Conservation (phyloP, 1,284 basidiomycete genomes). For the Somion occarium region DNA sequence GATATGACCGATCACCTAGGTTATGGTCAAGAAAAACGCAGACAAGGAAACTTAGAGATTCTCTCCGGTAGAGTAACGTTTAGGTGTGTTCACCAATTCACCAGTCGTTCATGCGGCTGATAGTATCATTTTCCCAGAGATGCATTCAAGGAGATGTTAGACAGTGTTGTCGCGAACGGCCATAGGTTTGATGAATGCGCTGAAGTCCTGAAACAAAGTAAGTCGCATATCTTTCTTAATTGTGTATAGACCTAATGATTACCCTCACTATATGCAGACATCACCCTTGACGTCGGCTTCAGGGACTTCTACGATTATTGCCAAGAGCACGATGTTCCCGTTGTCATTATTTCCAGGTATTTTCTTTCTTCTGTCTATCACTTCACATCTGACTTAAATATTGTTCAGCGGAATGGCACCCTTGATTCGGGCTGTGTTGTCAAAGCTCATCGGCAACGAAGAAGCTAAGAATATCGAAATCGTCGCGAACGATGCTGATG, state of each 20-base stretch:
- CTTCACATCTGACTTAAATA: constrained; percentile 1
- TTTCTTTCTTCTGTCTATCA: neutral
- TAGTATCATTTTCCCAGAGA: constrained; percentile 44
- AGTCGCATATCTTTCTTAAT: constrained; percentile 9
- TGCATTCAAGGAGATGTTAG: constrained; percentile 75
- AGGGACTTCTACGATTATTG: constrained; percentile 82
- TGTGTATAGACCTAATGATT: neutral
- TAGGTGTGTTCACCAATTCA: constrained; percentile 40
- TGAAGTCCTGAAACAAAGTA: constrained; percentile 51
- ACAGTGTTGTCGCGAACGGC: constrained; percentile 62
- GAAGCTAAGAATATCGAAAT: constrained; percentile 78
- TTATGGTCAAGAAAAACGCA: constrained; percentile 62
- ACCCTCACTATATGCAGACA: constrained; percentile 50
- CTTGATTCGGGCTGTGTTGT: constrained; percentile 83
- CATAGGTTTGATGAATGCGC: constrained; percentile 80
- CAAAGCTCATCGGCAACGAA: constrained; percentile 70
- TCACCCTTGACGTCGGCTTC: constrained; percentile 85
- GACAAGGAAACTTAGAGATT: constrained; percentile 69
- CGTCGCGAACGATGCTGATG: constrained; percentile 82
- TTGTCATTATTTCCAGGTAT: constrained; percentile 90
- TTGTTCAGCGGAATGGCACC: constrained; percentile 83
- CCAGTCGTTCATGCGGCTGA: neutral
- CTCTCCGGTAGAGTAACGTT: constrained; percentile 65
- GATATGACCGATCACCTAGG: constrained; percentile 78
- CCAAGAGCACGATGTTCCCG: constrained; percentile 70